Conservation (phyloP, 306 rosid genomes). For the Fragaria vesca region DNA sequence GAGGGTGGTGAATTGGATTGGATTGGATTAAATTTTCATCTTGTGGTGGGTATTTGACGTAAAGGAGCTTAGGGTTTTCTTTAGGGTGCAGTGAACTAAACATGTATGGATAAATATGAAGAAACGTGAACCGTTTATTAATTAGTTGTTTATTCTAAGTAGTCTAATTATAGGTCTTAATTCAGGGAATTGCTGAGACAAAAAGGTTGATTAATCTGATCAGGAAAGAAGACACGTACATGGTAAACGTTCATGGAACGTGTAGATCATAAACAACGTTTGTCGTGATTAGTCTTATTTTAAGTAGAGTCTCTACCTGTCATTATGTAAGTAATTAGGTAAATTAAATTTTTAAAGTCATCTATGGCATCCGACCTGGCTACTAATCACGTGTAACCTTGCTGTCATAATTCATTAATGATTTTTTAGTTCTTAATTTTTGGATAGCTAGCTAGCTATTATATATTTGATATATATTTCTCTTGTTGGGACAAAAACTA, state of each 20-base stretch:
- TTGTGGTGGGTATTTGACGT: background rate
- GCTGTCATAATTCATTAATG: background rate
- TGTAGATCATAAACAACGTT: background rate
- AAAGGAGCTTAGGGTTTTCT: slow-evolving; percentile 9
- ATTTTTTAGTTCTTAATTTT: background rate
- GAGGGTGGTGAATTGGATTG: background rate
- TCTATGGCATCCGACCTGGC: background rate
- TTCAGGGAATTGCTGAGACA: background rate
- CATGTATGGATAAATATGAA: background rate
- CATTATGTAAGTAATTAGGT: background rate
- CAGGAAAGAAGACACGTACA: background rate
- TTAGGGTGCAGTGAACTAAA: background rate
- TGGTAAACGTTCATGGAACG: background rate
- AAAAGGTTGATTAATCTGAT: background rate
- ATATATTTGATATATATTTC: too few species aligned
- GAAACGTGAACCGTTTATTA: background rate
- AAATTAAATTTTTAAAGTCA: background rate
- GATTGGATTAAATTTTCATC: background rate
- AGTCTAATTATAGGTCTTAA: background rate
- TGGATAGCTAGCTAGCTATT: background rate
- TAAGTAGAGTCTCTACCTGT: background rate
- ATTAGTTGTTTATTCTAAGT: background rate
- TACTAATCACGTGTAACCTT: background rate
- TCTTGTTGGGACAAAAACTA: too few species aligned
- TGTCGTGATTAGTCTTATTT: background rate